phyloP scores from a whole-genome alignment of 2,329 filamentous ascomycete genomes.

The Ceratocystis variospora region DNA sequence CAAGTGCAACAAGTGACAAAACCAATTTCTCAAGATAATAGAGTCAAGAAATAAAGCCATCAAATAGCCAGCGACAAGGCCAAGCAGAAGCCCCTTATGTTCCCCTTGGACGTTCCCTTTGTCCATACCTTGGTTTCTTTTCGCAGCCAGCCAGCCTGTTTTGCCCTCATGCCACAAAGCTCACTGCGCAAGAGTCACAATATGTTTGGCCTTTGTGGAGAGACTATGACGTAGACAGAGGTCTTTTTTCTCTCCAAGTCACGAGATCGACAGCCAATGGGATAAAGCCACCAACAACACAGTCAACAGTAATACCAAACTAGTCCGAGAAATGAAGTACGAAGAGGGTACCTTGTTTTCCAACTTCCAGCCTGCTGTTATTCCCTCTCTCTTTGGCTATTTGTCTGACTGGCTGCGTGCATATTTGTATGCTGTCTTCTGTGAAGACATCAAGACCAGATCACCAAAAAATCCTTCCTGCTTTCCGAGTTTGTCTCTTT shows the following conservation, averaged over 20 bases:
- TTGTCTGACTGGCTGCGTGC: no score
- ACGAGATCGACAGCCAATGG: background rate
- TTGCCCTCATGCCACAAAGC: background rate
- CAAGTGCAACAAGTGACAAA: no score
- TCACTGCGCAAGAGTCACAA: background rate
- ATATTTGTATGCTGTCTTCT: background rate
- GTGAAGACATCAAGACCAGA: no score
- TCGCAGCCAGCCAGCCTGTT: no score
- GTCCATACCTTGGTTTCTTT: no score
- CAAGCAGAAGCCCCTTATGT: no score
- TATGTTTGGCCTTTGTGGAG: background rate
- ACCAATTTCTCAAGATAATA: no score
- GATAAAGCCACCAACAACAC: background rate
- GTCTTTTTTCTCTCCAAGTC: background rate
- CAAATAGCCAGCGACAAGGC: no score
- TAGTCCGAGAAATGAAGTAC: background rate
- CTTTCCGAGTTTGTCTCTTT: background rate
- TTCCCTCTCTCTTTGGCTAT: no score
- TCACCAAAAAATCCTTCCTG: background rate
- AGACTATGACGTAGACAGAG: background rate
- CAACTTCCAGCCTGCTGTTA: no score
- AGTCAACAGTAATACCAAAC: background rate
- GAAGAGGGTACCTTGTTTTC: background rate
- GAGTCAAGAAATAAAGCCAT: no score
- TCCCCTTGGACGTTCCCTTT: no score